Evolutionary conservation across 1,284 basidiomycete genomes (phyloP).

Genomic region (Irpex rosettiformis): DNA sequence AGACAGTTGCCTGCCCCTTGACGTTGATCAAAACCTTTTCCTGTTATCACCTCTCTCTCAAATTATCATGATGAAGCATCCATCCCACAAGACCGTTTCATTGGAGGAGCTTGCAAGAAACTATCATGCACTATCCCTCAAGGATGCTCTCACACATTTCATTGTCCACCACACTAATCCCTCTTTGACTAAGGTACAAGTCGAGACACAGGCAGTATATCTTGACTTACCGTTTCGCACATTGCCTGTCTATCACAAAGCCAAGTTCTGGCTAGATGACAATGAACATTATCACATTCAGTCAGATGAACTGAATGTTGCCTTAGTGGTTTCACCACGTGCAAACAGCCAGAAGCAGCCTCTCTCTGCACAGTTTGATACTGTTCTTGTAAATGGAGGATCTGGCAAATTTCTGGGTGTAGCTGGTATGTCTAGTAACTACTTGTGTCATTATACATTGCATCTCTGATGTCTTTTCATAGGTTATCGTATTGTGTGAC

Average conservation of each 20-base stretch:
- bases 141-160: conserved; percentile 12
- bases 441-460: too few relatives aligned
- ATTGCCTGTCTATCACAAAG: conserved; percentile 17
- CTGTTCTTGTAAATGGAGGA: too few relatives aligned
- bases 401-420: too few relatives aligned
- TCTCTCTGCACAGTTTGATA: too few relatives aligned
- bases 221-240: conserved; percentile 1
- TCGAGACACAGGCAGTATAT: neutral
- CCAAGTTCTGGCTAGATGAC: neutral
- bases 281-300: neutral
- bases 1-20: conserved; percentile 22
- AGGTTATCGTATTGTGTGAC: too few relatives aligned
- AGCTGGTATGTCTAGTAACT: too few relatives aligned
- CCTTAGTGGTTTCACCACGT: too few relatives aligned
- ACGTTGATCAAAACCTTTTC: conserved; percentile 2
- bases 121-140: conserved; percentile 26
- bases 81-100: conserved; percentile 18
- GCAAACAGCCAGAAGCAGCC: too few relatives aligned
- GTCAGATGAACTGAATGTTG: too few relatives aligned
- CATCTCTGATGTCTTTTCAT: too few relatives aligned
- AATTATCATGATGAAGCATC: conserved; percentile 23
- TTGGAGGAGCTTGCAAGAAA: conserved; percentile 16
- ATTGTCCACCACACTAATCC: conserved; percentile 4
- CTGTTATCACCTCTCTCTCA: neutral
- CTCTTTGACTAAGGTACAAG: neutral